Conservation (phyloP, 768 basidiomycete species). For the Xerocomellus amylosporus region DNA sequence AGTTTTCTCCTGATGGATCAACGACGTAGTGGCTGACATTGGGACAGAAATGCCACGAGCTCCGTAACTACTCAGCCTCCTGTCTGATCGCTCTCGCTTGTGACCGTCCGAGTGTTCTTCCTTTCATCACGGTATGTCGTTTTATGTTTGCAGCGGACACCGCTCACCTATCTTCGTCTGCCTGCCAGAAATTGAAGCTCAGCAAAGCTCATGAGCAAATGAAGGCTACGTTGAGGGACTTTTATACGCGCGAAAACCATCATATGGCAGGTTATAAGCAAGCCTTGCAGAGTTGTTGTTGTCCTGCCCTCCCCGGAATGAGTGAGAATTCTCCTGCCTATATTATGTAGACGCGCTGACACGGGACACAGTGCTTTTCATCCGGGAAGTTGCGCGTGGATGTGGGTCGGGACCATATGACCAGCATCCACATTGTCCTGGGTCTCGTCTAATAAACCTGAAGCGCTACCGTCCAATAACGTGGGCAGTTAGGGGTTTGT, state of each 20-base stretch:
- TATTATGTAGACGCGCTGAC: not conserved
- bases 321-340: constrained; percentile 13
- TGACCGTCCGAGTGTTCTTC: constrained; percentile 37
- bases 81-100: constrained; percentile 42
- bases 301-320: constrained; percentile 34
- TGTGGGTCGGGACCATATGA: constrained; percentile 31
- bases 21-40: not conserved
- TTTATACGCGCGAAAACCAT: constrained; percentile 25
- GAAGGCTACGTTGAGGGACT: constrained; percentile 15
- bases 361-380: constrained; percentile 28
- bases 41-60: constrained; percentile 41
- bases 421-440: constrained; percentile 26
- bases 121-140: constrained; percentile 24
- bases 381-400: constrained; percentile 32
- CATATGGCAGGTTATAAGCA: constrained; percentile 32
- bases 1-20: not conserved
- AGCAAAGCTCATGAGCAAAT: constrained; percentile 24
- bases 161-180: not conserved
- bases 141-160: not conserved
- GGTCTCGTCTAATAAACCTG: constrained; percentile 37
- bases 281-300: constrained; percentile 27
- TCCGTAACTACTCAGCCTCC: constrained; percentile 47
- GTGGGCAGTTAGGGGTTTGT: constrained; percentile 42
- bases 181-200: constrained; percentile 25
- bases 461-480: constrained; percentile 37